These are phyloP conservation scores for Paracamarosporium sp. DNA, from an alignment of 2,329 filamentous ascomycete genomes.

Conservation along the genomic window DNA sequence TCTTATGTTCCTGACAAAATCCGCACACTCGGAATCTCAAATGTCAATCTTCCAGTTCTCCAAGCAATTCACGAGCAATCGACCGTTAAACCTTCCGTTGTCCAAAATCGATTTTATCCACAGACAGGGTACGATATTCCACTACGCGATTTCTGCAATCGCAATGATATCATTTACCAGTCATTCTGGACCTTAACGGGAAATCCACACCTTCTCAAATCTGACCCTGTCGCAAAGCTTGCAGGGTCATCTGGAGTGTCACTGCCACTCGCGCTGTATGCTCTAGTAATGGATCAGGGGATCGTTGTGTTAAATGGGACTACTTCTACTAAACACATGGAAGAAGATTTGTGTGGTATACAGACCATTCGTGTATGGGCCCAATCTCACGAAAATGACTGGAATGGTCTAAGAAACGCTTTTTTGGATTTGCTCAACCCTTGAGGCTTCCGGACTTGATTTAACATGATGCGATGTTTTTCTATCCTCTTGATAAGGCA, in stretches of 20 bases:
- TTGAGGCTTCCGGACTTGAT: neutral
- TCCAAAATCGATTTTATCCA: constrained; percentile 78
- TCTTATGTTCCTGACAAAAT: constrained; percentile 70
- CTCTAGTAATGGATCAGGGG: constrained; percentile 61
- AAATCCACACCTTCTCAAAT: constrained; percentile 62
- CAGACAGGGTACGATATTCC: constrained; percentile 65
- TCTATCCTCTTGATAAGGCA: neutral
- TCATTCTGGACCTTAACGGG: constrained; percentile 68
- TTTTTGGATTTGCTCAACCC: constrained; percentile 49
- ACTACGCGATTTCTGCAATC: constrained; percentile 64
- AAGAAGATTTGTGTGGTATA: constrained; percentile 57
- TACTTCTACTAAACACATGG: constrained; percentile 59
- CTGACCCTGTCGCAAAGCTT: constrained; percentile 60
- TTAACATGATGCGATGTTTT: neutral
- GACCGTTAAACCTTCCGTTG: constrained; percentile 64
- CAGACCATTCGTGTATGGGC: constrained; percentile 52
- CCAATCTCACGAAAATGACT: constrained; percentile 54
- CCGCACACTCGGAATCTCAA: constrained; percentile 76
- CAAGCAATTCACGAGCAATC: constrained; percentile 57
- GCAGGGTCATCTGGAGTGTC: constrained; percentile 52
- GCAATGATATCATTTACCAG: constrained; percentile 63
- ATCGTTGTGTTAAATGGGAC: constrained; percentile 64
- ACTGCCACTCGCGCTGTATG: constrained; percentile 61
- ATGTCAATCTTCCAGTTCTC: constrained; percentile 67
- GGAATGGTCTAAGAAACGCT: constrained; percentile 48